Base-by-base conservation (phyloP, 805 yeast genomes). In the Ogataea thermomethanolica region DNA sequence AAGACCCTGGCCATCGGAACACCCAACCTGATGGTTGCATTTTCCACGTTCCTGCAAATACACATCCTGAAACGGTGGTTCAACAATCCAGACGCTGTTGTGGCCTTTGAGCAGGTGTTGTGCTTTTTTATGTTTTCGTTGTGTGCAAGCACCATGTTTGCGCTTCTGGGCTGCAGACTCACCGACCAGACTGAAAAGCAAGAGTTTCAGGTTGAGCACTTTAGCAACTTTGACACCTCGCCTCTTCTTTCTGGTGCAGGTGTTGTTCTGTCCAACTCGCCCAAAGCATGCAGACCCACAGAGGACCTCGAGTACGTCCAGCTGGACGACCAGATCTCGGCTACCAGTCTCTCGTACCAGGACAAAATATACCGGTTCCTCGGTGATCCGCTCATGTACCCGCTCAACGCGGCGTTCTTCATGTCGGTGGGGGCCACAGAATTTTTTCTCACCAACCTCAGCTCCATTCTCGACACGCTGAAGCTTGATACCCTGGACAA, bases 341-440 rank as follows among this genome's bases (percentile, higher is more conserved):
- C 54, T 10, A 39, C 53, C 4, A 33, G 40, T 15, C 35, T 34
- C 5, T 33, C 20, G 14, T 44, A 45, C 29, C 43, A 45, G 11
- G 45, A 41, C n/a, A 45, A 40, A 33, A 37, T 50, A 23, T 29
- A 25, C 27, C 25, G 29, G 13, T 48, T 46, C 20, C 29, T 41
- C 15, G 21, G 28, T 12, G 88, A 84, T 52, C 71, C 72, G 8
- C 71, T 82, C 2, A 76, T 88, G 38, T 84, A 88, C 71, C 55
- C 84, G 2, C 64, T 88, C 15, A 67, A 85, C 26, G 43, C 74
- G 5, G 75, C 88, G 10, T 74, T 88, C 44, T 65, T 88, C 23
- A 64, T 84, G 34, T 76, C 83, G 20, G 65, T 87, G 29, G 96
- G 97, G 0, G 89, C 95, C 1, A 70, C 87, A 36, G 98, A 90